A percentile compares a stretch with the other conserved stretches of the same genome.
Evolutionary conservation across 225 moss, liverwort and hornwort genomes (phyloP).

Genomic region (Bryum argenteum): DNA sequence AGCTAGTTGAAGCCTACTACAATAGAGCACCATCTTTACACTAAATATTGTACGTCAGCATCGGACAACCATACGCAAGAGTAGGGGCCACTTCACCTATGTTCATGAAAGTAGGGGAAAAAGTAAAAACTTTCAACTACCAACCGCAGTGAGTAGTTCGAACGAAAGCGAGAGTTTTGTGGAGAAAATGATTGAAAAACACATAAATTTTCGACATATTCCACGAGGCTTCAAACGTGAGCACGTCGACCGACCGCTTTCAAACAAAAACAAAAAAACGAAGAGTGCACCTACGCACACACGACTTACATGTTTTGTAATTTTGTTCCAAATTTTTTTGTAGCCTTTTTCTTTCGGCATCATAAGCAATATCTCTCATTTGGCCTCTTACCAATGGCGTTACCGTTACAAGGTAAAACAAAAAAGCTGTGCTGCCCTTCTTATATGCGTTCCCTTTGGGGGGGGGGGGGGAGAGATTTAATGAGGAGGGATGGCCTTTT

Average conservation of each 20-base stretch:
- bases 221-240: background rate
- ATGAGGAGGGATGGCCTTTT: background rate
- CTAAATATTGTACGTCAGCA: too few relatives aligned
- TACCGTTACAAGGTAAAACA: background rate
- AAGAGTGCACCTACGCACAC: background rate
- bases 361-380: slow-evolving; percentile 23
- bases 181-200: too few relatives aligned
- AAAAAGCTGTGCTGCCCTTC: background rate
- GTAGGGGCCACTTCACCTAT: too few relatives aligned
- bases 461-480: too few relatives aligned
- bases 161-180: too few relatives aligned
- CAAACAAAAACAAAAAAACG: background rate
- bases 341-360: background rate
- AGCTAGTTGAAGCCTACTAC: too few relatives aligned
- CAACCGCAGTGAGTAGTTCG: too few relatives aligned
- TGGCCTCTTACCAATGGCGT: background rate
- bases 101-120: too few relatives aligned
- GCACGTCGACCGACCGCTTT: background rate
- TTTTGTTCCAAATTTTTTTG: background rate
- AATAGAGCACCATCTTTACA: too few relatives aligned
- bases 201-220: too few relatives aligned
- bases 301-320: background rate
- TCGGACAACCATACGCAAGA: too few relatives aligned
- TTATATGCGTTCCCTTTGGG: background rate
- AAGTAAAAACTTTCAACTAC: too few relatives aligned